These are phyloP conservation scores for Metschnikowia arizonensis DNA, from an alignment of 805 yeast species.

Conservation along the genomic window DNA sequence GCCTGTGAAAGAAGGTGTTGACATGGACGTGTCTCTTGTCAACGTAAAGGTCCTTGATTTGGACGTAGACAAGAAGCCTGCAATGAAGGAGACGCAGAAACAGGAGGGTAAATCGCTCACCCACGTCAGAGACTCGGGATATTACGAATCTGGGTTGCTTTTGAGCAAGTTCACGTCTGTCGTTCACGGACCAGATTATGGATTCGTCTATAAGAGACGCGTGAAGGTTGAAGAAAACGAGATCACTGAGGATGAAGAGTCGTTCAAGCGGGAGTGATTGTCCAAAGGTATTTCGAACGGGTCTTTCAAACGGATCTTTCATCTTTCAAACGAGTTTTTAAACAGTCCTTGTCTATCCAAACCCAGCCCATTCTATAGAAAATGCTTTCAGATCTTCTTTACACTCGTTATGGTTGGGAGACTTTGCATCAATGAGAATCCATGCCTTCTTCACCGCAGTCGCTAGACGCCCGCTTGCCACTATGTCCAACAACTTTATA, in stretches of 20 bases:
- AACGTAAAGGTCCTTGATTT: constrained; percentile 16
- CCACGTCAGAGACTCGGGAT: constrained; percentile 42
- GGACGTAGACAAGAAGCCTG: constrained; percentile 18
- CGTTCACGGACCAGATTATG: constrained; percentile 17
- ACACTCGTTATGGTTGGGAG: constrained; percentile 12
- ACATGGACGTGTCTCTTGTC: constrained; percentile 26
- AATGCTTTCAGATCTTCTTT: constrained; percentile 38
- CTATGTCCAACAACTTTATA: constrained; percentile 53
- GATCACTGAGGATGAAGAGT: constrained; percentile 16
- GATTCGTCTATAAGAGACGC: constrained; percentile 24
- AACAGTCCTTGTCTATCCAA: constrained; percentile 50
- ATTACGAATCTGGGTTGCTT: constrained; percentile 42
- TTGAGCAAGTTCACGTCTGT: constrained; percentile 27
- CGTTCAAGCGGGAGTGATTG: constrained; percentile 2
- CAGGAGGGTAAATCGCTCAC: constrained; percentile 47
- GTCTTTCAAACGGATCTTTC: neutral
- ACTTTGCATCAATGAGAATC: constrained; percentile 46
- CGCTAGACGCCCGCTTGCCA: constrained; percentile 87
- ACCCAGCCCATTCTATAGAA: constrained; percentile 95
- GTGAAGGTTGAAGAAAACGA: constrained; percentile 35
- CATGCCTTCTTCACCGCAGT: constrained; percentile 88
- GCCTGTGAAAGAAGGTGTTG: constrained; percentile 19
- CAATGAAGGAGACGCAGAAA: constrained; percentile 22
- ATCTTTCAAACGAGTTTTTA: too few relatives aligned
- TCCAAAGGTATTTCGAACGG: neutral